Evolutionary conservation across 2,329 filamentous ascomycete species (phyloP).

Genomic region (Fusarium sp.): DNA sequence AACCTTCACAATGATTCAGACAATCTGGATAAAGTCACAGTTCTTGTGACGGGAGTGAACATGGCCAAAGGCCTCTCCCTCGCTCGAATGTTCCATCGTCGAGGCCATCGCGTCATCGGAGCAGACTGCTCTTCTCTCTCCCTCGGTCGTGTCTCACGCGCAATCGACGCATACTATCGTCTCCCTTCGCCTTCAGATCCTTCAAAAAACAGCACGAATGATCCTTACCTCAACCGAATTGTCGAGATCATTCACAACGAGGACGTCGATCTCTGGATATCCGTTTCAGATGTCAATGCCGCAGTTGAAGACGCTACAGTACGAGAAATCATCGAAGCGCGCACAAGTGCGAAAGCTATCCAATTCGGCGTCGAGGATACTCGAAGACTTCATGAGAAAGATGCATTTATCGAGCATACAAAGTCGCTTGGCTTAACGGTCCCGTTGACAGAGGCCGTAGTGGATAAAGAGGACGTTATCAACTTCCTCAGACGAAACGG

Average conservation of each 20-base stretch:
- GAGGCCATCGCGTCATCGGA: slow-evolving; percentile 78
- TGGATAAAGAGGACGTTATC: slow-evolving; percentile 65
- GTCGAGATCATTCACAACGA: slow-evolving; percentile 71
- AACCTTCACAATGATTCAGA: slow-evolving; percentile 2
- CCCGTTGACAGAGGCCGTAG: slow-evolving; percentile 67
- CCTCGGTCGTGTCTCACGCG: slow-evolving; percentile 69
- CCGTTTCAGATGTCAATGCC: slow-evolving; percentile 76
- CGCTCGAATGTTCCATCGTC: slow-evolving; percentile 73
- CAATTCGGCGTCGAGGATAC: slow-evolving; percentile 72
- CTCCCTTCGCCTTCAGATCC: slow-evolving; percentile 51
- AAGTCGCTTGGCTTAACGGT: slow-evolving; percentile 65
- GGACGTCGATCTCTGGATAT: slow-evolving; percentile 78
- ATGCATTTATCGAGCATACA: slow-evolving; percentile 73
- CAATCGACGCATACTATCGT: slow-evolving; percentile 67
- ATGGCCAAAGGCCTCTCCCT: slow-evolving; percentile 79
- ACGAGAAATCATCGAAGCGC: slow-evolving; percentile 70
- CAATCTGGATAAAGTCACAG: slow-evolving; percentile 54
- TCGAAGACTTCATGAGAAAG: slow-evolving; percentile 72
- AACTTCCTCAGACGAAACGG: slow-evolving; percentile 60
- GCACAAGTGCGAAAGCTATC: slow-evolving; percentile 71
- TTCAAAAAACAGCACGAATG: slow-evolving; percentile 41
- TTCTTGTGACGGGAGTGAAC: slow-evolving; percentile 79
- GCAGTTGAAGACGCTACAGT: slow-evolving; percentile 76
- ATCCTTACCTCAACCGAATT: slow-evolving; percentile 68
- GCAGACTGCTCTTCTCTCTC: slow-evolving; percentile 72